These are phyloP conservation scores for Acanthamoeba lenticulata DNA, from an alignment of 208 protist species.

Conservation along the genomic window DNA sequence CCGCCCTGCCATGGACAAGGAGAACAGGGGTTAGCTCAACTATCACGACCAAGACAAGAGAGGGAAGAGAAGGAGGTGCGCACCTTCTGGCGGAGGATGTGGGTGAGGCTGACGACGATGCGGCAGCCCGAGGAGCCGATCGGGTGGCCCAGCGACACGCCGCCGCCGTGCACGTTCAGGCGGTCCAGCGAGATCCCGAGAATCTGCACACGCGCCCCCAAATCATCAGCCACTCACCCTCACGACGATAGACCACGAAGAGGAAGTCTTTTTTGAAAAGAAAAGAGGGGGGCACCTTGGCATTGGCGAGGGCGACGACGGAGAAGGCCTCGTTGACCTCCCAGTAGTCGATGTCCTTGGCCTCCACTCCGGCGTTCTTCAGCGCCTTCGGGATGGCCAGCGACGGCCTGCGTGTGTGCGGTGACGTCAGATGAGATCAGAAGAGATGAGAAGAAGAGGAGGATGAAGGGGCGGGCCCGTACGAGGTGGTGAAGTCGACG, in stretches of 20 bases:
- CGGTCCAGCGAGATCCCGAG: constrained; percentile 86
- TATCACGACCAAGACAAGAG: background rate
- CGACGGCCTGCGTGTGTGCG: constrained; percentile 82
- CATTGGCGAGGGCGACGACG: constrained; percentile 92
- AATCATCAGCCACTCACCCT: background rate
- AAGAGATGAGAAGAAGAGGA: background rate
- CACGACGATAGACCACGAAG: background rate
- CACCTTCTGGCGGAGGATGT: constrained; percentile 32
- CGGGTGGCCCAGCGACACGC: constrained; percentile 95
- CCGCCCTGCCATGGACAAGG: background rate
- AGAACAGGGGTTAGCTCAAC: background rate
- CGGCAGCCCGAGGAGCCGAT: constrained; percentile 92
- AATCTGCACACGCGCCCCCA: constrained; percentile 23
- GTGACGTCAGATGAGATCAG: background rate
- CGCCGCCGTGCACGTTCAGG: constrained; percentile 94
- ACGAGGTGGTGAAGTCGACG: constrained; percentile 87
- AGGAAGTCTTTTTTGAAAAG: background rate
- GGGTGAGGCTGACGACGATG: constrained; percentile 89
- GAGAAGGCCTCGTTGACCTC: constrained; percentile 98
- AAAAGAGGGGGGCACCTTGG: constrained; percentile 78
- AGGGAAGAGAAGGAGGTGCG: background rate
- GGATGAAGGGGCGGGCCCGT: background rate
- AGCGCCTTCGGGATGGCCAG: constrained; percentile 88
- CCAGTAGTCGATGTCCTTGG: constrained; percentile 90
- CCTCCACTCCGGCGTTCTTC: constrained; percentile 32